phyloP scores from a whole-genome alignment of 805 yeast genomes.

The Komagataella populi region DNA sequence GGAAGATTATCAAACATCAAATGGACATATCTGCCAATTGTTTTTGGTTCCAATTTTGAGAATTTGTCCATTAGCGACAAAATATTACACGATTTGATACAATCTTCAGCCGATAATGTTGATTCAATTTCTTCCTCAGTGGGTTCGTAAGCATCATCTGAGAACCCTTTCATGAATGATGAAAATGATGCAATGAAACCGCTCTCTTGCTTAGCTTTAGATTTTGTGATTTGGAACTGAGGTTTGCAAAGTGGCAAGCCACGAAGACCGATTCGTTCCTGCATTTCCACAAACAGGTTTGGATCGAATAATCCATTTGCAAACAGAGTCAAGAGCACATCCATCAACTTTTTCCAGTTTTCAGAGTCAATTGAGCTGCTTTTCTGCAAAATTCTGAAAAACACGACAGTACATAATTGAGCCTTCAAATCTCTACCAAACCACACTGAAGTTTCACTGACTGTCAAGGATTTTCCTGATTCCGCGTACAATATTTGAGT shows the following conservation, averaged over 20 bases:
- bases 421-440: conserved; percentile 89
- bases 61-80: conserved; percentile 39
- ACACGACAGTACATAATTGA: conserved; percentile 75
- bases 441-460: conserved; percentile 68
- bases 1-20: conserved; percentile 22
- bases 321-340: conserved; percentile 48
- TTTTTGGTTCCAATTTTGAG: conserved; percentile 20
- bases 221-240: conserved; percentile 46
- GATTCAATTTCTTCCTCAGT: conserved; percentile 85
- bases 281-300: conserved; percentile 50
- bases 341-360: conserved; percentile 47
- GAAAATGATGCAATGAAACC: conserved; percentile 87
- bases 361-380: conserved; percentile 33
- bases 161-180: conserved; percentile 75
- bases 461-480: conserved; percentile 47
- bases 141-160: conserved; percentile 85
- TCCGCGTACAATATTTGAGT: conserved; percentile 36
- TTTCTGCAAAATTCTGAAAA: conserved; percentile 63
- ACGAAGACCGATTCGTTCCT: conserved; percentile 36
- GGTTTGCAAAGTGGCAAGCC: conserved; percentile 53
- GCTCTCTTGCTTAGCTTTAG: conserved; percentile 52
- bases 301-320: conserved; percentile 65
- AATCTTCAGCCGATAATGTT: conserved; percentile 71
- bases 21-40: conserved; percentile 20
- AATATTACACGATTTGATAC: conserved; percentile 60